A percentile compares a stretch with the other conserved stretches of the same genome.
phyloP scores from a whole-genome alignment of 805 yeast genomes.

The Yarrowia keelungensis region DNA sequence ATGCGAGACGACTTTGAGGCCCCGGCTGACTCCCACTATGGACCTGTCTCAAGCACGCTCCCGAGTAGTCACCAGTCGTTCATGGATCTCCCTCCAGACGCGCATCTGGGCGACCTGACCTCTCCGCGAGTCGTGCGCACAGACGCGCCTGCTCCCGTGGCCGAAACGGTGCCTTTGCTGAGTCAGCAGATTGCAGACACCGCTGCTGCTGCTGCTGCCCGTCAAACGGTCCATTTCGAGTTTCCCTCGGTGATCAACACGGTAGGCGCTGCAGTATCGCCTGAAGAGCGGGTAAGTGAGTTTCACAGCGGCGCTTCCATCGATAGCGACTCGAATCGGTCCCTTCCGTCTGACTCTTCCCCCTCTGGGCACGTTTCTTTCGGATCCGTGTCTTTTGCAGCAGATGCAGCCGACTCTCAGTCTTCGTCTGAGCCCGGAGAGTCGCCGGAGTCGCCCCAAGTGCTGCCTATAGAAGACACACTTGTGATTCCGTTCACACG shows the following conservation, averaged over 20 bases:
- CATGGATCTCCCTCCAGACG: constrained; percentile 14
- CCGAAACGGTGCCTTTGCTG: background rate
- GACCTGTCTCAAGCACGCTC: background rate
- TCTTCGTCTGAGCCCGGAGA: constrained; percentile 13
- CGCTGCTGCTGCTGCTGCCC: no score
- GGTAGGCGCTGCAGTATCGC: no score
- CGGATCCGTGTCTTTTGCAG: constrained; percentile 26
- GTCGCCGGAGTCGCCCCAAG: constrained; percentile 16
- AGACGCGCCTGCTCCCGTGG: background rate
- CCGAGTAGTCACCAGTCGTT: background rate
- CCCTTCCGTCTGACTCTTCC: background rate
- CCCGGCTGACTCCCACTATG: constrained; percentile 7
- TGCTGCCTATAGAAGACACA: constrained; percentile 22
- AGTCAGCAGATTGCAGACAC: background rate
- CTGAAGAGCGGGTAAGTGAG: background rate
- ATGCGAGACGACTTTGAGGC: constrained; percentile 10
- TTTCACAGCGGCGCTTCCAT: constrained; percentile 11
- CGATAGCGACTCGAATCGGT: constrained; percentile 11
- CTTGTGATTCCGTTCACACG: constrained; percentile 27
- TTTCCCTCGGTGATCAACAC: background rate
- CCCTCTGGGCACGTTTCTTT: constrained; percentile 11
- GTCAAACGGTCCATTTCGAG: background rate
- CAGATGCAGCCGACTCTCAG: constrained; percentile 5
- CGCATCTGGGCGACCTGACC: constrained; percentile 15
- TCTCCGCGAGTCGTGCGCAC: background rate